Percentiles rank a stretch among this genome's conserved stretches.
Evolutionary conservation across 495 filamentous ascomycete species (phyloP).

Genomic region (Oleoguttula mirabilis): DNA sequence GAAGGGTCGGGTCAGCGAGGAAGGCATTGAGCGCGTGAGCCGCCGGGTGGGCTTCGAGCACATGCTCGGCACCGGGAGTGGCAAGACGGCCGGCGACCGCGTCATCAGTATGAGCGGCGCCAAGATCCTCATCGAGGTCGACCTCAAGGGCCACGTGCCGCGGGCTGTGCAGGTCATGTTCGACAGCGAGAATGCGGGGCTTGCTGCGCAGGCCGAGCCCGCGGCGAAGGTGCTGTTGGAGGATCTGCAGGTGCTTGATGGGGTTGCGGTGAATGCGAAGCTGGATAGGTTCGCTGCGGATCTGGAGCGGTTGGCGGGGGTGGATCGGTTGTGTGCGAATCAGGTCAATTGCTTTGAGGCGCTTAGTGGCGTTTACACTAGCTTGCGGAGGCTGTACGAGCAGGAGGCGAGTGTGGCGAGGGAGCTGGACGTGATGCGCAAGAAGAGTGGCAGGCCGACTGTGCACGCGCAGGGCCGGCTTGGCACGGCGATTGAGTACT

Average conservation of each 20-base stretch:
- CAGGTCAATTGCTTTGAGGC: slow-evolving; percentile 82
- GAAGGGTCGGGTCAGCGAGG: slow-evolving; percentile 52
- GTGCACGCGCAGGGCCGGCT: slow-evolving; percentile 64
- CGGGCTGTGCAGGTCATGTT: slow-evolving; percentile 33
- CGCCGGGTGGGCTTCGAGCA: slow-evolving; percentile 50
- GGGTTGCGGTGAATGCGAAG: slow-evolving; percentile 39
- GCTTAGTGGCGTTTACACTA: slow-evolving; percentile 63
- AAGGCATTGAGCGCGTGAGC: slow-evolving; percentile 67
- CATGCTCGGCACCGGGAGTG: slow-evolving; percentile 43
- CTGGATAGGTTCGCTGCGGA: slow-evolving; percentile 66
- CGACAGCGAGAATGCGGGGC: slow-evolving; percentile 36
- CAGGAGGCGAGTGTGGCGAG: slow-evolving; percentile 48
- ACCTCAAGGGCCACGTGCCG: slow-evolving; percentile 36
- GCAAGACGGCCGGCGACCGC: slow-evolving; percentile 50
- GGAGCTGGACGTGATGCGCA: slow-evolving; percentile 45
- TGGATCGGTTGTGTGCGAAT: slow-evolving; percentile 69
- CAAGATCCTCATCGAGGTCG: slow-evolving; percentile 43
- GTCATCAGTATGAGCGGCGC: slow-evolving; percentile 59
- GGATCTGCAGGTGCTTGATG: slow-evolving; percentile 38
- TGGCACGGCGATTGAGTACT: slow-evolving; percentile 76
- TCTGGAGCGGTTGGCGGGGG: slow-evolving; percentile 59
- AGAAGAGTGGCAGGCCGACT: slow-evolving; percentile 59
- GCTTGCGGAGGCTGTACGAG: slow-evolving; percentile 49
- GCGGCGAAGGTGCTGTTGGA: slow-evolving; percentile 42
- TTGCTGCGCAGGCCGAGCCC: slow-evolving; percentile 34